Base-by-base conservation (phyloP, 305 asterid genomes). In the Fraxinus baroniana region DNA sequence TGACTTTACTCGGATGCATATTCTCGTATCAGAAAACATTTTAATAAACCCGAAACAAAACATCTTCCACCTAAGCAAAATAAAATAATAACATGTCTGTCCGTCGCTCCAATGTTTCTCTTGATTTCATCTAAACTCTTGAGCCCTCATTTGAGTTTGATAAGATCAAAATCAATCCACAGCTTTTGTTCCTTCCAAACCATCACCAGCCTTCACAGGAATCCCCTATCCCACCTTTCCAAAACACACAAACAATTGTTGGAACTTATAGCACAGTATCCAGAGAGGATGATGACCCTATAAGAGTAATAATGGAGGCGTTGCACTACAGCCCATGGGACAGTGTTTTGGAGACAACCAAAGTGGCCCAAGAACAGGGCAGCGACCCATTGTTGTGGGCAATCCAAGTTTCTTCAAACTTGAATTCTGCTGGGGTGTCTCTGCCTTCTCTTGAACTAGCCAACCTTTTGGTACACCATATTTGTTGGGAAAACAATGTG, bases 401-500 rank as follows among this genome's bases (percentile, higher is more conserved):
- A 62, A 82, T 92, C 71, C 94, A 91, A 82, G 87, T 96, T 81
- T 96, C 98, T 15, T 91, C 98, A 12, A 80, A 86, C 39, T 83
- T 96, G 88, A 90, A 81, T 87, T 90, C 98, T 78, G 82, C 86
- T 73, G 97, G 98, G 79, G 91, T 89, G 36, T 75, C 88, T 81
- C 83, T 96, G 46, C 99, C 99, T 76, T 93, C 90, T 83, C 74
- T 89, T 84, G 95, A 96, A 60, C 78, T 96, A 1, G 97, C 93
- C 12, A 85, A 91, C 74, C 86, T 90, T 79, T 87, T 96, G 81
- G 97, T 94, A 22, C 92, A 98, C 72, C 90, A 93, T 91, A 92
- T 96, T 88, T 94, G 94, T 55, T 96, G 98, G 99, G 97, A 92
- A 18, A 96, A 96, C 87, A 96, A 94, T 89, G 93, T 90, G 76